These are phyloP conservation scores for Chloranthus sessilifolius DNA, from an alignment of 164 flowering plant species.

Conservation along the genomic window DNA sequence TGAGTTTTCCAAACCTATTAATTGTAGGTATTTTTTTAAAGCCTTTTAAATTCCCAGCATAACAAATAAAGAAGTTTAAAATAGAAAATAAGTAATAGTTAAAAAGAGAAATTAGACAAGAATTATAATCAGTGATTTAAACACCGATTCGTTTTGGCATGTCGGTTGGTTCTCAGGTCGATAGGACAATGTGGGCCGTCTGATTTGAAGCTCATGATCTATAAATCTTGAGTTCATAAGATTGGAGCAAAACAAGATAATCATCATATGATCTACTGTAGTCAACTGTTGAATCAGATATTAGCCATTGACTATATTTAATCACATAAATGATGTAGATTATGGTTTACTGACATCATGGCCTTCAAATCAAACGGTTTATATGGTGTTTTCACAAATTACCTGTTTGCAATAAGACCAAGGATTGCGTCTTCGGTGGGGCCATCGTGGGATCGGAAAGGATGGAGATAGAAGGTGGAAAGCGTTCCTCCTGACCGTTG, in stretches of 20 bases:
- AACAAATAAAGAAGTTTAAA: too few relatives aligned
- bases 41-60: too few relatives aligned
- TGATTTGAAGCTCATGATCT: neutral
- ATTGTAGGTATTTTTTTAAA: too few relatives aligned
- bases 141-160: neutral
- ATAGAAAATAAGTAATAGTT: too few relatives aligned
- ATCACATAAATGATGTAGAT: neutral
- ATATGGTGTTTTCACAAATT: neutral
- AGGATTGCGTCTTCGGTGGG: slow-evolving; percentile 4
- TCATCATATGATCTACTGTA: neutral
- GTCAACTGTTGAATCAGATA: too few relatives aligned
- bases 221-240: neutral
- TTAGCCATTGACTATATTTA: too few relatives aligned
- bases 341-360: neutral
- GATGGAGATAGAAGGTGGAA: slow-evolving; percentile 1
- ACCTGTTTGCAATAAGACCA: slow-evolving; percentile 6
- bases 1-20: too few relatives aligned
- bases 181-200: neutral
- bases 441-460: neutral
- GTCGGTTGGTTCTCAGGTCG: neutral
- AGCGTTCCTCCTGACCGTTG: neutral
- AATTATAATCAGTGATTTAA: too few relatives aligned
- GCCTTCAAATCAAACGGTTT: too few relatives aligned
- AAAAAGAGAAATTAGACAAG: too few relatives aligned
- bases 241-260: neutral